A percentile compares a stretch with the other conserved stretches of the same genome.
Conservation (phyloP, 805 yeast species). For the Ogataea paradorogensis region DNA sequence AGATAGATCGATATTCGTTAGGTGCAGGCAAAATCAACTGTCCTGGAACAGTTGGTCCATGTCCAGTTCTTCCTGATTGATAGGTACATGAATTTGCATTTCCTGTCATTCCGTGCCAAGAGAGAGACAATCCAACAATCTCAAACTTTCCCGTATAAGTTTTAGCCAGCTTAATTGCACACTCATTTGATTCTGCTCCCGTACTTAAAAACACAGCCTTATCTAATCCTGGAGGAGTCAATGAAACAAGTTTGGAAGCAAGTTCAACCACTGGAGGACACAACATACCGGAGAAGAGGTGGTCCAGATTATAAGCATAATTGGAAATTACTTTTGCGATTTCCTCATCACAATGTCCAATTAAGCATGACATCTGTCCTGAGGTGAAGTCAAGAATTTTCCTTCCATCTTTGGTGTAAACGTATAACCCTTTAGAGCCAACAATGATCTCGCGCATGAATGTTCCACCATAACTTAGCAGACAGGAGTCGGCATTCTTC, state of each 20-base stretch:
- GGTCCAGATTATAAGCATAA: slow-evolving; percentile 25
- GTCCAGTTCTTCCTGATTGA: slow-evolving; percentile 28
- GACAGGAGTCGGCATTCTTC: slow-evolving; percentile 15
- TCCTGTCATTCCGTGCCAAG: slow-evolving; percentile 34
- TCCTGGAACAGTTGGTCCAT: slow-evolving; percentile 30
- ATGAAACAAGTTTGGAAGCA: slow-evolving; percentile 27
- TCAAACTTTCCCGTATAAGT: slow-evolving; percentile 28
- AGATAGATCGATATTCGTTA: slow-evolving; percentile 28
- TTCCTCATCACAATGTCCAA: slow-evolving; percentile 32
- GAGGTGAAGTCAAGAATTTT: slow-evolving; percentile 29
- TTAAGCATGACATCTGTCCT: slow-evolving; percentile 26
- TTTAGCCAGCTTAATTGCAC: slow-evolving; percentile 34
- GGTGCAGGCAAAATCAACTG: slow-evolving; percentile 29
- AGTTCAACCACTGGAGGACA: slow-evolving; percentile 30
- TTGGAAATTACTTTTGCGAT: slow-evolving; percentile 24
- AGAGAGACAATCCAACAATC: slow-evolving; percentile 28
- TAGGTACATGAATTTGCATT: slow-evolving; percentile 27
- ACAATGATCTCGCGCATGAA: slow-evolving; percentile 21
- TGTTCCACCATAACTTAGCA: slow-evolving; percentile 21
- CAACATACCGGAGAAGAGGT: slow-evolving; percentile 28
- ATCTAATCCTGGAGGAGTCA: slow-evolving; percentile 25
- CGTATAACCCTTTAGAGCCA: slow-evolving; percentile 23
- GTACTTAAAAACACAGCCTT: slow-evolving; percentile 29
- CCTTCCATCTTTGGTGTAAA: slow-evolving; percentile 23
- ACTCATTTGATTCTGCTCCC: slow-evolving; percentile 35